phyloP scores from a whole-genome alignment of 1,284 basidiomycete genomes.

The Phellopilus nigrolimitatus region DNA sequence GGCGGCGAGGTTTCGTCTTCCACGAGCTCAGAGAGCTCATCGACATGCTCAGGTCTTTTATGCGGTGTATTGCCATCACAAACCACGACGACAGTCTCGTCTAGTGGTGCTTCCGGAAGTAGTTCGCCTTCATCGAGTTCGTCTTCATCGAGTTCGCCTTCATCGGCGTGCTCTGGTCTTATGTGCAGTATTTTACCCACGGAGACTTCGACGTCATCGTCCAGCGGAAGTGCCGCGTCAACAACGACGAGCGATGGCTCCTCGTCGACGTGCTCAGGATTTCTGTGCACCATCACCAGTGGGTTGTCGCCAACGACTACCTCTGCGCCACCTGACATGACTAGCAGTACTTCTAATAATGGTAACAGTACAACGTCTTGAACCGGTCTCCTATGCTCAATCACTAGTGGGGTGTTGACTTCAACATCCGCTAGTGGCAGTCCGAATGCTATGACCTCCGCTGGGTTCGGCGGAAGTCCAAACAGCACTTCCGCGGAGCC shows the following conservation, averaged over 20 bases:
- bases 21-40: neutral
- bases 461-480: too few species aligned
- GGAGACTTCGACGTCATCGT: neutral
- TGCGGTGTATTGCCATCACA: neutral
- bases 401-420: too few species aligned
- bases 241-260: neutral
- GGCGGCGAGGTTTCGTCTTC: neutral
- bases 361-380: too few species aligned
- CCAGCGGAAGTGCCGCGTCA: neutral
- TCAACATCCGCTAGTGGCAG: too few species aligned
- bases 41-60: neutral
- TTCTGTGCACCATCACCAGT: slow-evolving; percentile 13
- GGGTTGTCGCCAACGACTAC: neutral
- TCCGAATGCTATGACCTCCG: too few species aligned
- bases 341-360: too few species aligned
- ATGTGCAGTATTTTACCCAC: neutral
- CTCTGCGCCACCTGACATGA: neutral
- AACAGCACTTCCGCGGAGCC: slow-evolving; percentile 1
- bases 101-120: neutral
- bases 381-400: too few species aligned
- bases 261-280: slow-evolving; percentile 10
- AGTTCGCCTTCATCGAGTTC: neutral
- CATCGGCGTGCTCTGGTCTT: neutral
- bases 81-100: neutral
- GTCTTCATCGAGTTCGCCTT: too few species aligned